A percentile compares a stretch with the other conserved stretches of the same genome.
Evolutionary conservation across 2,329 filamentous ascomycete genomes (phyloP).

Genomic region (Rhynchosporium graminicola): DNA sequence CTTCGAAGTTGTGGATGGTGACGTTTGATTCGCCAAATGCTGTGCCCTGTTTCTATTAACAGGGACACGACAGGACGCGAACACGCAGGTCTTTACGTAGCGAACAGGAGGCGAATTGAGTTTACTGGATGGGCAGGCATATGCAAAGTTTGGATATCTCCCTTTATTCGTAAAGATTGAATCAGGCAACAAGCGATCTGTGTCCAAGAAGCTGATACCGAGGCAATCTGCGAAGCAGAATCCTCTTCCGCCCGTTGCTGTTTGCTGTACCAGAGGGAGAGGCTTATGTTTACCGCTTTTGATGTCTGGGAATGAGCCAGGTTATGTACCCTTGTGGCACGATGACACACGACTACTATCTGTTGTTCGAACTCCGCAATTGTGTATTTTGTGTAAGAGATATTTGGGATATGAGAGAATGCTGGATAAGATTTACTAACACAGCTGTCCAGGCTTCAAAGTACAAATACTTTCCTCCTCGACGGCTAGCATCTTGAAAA

Average conservation of each 20-base stretch:
- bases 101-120: slow-evolving; percentile 10
- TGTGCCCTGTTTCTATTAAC: slow-evolving; percentile 31
- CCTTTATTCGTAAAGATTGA: slow-evolving; percentile 10
- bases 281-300: background rate
- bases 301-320: no score
- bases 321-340: no score
- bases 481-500: no score
- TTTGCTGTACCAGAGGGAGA: background rate
- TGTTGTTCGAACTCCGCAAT: no score
- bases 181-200: background rate
- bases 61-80: slow-evolving; percentile 20
- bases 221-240: background rate
- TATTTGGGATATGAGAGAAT: no score
- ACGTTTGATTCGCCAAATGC: slow-evolving; percentile 30
- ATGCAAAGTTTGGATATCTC: background rate
- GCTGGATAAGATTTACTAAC: no score
- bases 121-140: slow-evolving; percentile 9
- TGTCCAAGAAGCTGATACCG: background rate
- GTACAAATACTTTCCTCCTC: no score
- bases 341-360: no score
- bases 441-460: no score
- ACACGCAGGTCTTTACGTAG: slow-evolving; percentile 12
- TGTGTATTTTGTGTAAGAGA: no score
- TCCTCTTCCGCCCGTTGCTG: background rate
- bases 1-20: slow-evolving; percentile 11